phyloP scores from a whole-genome alignment of 116 monocot genomes.

The Phalaenopsis hybrid region DNA sequence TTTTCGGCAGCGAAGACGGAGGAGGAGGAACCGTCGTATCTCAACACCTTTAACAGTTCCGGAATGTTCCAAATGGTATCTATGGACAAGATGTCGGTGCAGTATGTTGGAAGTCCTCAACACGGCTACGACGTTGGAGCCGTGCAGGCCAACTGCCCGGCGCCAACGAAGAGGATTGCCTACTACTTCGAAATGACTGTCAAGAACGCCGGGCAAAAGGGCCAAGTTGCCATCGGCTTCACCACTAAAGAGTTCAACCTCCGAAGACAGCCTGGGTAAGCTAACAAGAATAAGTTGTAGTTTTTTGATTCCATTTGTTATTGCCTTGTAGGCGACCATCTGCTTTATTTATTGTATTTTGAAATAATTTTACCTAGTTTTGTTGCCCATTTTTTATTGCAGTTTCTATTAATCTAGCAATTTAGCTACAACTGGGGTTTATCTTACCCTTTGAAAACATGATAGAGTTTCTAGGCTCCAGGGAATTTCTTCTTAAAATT shows the following conservation, averaged over 20 bases:
- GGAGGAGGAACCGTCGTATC: slow-evolving; percentile 26
- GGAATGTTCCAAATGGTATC: slow-evolving; percentile 34
- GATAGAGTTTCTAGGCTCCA: too few relatives aligned
- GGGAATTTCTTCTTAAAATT: background rate
- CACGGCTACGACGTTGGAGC: slow-evolving; percentile 33
- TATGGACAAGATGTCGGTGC: slow-evolving; percentile 37
- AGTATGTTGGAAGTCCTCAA: slow-evolving; percentile 15
- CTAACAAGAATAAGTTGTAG: background rate
- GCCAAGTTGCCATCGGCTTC: slow-evolving; percentile 35
- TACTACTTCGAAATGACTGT: slow-evolving; percentile 53
- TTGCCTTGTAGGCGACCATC: background rate
- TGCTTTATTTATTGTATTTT: background rate
- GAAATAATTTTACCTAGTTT: background rate
- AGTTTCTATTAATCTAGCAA: background rate
- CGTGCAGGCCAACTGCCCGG: slow-evolving; percentile 33
- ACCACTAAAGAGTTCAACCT: slow-evolving; percentile 42
- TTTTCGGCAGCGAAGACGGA: background rate
- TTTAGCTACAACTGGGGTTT: background rate
- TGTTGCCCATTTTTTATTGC: background rate
- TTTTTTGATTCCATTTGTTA: background rate
- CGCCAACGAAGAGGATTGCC: slow-evolving; percentile 21
- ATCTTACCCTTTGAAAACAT: background rate
- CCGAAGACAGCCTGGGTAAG: slow-evolving; percentile 64
- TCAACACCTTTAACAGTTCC: slow-evolving; percentile 39
- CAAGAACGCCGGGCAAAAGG: slow-evolving; percentile 29